Evolutionary conservation across 2,329 filamentous ascomycete species (phyloP), one percentile per base, ranked within the genome.

Genomic region (Talaromyces verruculosus): DNA sequence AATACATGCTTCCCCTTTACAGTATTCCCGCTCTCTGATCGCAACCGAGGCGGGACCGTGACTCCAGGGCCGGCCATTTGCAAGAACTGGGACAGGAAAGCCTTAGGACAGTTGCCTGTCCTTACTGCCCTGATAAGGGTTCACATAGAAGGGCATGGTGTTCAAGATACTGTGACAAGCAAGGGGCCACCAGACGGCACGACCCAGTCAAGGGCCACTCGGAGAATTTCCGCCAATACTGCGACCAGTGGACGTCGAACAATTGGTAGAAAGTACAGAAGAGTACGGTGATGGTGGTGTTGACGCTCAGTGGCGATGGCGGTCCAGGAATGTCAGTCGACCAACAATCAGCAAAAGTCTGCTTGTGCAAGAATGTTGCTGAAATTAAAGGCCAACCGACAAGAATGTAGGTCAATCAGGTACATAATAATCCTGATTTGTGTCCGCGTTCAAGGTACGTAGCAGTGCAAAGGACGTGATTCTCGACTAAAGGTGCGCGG

Each of bases 81-180:
- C 59, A 57, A 73, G 72, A 62, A 71, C 71, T 70, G 64, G 64
- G 72, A 70, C 70, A 73, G 67, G 71, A 73, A 71, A 70, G 68
- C 68, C 71, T 71, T 68, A 71, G 70, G 69, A 69, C 64, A 68
- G 69, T 67, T 69, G 66, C 49, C 71, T 68, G 68, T 75, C 75
- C 75, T 75, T 75, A 74, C 72, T 69, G 73, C 73, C 73, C 70
- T 74, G 75, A 78, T 79, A 77, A 74, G 77, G 77, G 74, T 73
- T 72, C 70, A 68, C 70, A 71, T 49, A 74, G 72, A 72, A 72
- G 71, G 72, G 71, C 70, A 72, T 70, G 72, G 75, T 74, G 72
- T 66, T 70, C 72, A 73, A 72, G 60, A 71, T 68, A 65, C 64
- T 60, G 67, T 61, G 47, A n/a, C 68, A 77, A 71, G 77, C 77